These are phyloP conservation scores for Lithospermum erythrorhizon DNA, from an alignment of 257 asterid species.

Conservation along the genomic window DNA sequence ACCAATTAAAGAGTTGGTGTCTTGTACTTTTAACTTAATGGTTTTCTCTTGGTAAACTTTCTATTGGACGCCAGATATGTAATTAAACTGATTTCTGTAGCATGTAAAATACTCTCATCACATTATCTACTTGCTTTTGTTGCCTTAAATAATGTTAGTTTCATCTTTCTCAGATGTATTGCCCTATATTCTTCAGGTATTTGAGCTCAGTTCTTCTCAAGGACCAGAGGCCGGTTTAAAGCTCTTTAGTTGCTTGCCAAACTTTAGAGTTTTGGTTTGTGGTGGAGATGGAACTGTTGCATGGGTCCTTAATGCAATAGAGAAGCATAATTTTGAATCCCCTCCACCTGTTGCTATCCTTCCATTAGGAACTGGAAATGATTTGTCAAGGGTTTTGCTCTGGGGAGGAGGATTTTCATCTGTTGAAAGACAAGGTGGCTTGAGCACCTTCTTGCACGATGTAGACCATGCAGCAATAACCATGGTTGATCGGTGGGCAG, in stretches of 20 bases:
- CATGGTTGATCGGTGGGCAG: constrained; percentile 87
- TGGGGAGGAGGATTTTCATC: constrained; percentile 84
- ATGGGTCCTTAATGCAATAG: constrained; percentile 84
- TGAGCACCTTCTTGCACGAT: constrained; percentile 58
- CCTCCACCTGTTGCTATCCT: constrained; percentile 89
- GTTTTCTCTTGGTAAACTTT: neutral
- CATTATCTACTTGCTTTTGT: neutral
- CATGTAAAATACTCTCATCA: neutral
- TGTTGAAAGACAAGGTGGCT: constrained; percentile 68
- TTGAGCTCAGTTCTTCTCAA: constrained; percentile 62
- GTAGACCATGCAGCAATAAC: constrained; percentile 66
- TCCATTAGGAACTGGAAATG: constrained; percentile 90
- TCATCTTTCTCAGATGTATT: neutral
- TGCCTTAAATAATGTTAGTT: neutral
- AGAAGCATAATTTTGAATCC: constrained; percentile 51
- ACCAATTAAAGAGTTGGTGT: neutral
- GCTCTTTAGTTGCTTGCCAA: constrained; percentile 45
- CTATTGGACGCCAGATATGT: neutral
- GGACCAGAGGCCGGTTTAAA: constrained; percentile 80
- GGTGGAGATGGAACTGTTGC: constrained; percentile 95
- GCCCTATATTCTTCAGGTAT: constrained; percentile 33
- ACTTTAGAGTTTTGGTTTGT: constrained; percentile 73
- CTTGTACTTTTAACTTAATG: neutral
- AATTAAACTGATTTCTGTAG: neutral
- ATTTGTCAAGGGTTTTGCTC: constrained; percentile 62